Evolutionary conservation across 2,329 filamentous ascomycete genomes (phyloP).

Genomic region (Ceratocystis papillata): DNA sequence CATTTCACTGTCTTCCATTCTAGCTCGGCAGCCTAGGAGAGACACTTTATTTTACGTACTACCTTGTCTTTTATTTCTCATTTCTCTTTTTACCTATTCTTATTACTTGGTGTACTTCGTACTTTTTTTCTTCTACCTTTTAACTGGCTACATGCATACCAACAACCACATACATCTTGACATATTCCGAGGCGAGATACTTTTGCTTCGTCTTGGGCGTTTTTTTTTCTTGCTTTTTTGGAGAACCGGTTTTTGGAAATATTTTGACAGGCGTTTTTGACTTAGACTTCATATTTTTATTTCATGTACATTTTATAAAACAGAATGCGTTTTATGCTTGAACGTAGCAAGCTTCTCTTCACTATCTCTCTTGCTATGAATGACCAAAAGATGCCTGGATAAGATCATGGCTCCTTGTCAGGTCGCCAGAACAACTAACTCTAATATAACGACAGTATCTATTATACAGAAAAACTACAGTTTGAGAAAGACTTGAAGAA

Average conservation of each 20-base stretch:
- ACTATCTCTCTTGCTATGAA: no score
- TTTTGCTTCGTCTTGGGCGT: neutral
- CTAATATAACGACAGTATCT: no score
- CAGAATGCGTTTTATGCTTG: no score
- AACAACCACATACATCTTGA: conserved; percentile 5
- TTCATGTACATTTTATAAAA: neutral
- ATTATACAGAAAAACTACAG: no score
- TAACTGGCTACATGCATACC: neutral
- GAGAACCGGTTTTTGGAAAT: neutral
- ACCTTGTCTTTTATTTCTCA: neutral
- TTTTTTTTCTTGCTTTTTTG: neutral
- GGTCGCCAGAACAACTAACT: no score
- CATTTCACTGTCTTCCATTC: neutral
- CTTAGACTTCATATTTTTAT: neutral
- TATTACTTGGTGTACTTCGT: neutral
- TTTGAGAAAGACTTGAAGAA: neutral
- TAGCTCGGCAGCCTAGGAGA: no score
- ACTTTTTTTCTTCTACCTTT: neutral
- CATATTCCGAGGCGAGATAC: neutral
- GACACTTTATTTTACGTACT: neutral
- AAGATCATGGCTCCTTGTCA: no score
- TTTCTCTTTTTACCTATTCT: neutral
- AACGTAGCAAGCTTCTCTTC: no score
- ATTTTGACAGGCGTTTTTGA: neutral
- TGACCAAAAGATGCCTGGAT: no score